Base-by-base conservation (phyloP, 768 basidiomycete genomes). In the Tulasnella sp. region DNA sequence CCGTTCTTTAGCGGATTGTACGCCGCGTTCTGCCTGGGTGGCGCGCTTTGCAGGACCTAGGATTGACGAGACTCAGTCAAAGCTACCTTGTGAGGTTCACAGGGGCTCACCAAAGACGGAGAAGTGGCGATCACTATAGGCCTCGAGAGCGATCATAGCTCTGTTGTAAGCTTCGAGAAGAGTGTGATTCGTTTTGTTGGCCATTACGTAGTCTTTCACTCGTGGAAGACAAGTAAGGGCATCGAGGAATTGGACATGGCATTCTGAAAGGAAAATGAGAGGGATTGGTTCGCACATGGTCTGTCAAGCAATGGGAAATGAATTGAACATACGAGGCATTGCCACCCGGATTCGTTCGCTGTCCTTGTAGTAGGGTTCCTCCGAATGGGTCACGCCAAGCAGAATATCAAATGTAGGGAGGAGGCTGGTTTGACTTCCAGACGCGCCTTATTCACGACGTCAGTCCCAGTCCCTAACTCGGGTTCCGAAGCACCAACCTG, bases 161-260 rank as follows among this genome's bases (percentile, higher is more conserved):
- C 31, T 64, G 16, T 50, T 77, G 54, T 77, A 77, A 54, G 58
- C 50, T 40, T 50, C 37, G 22, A 24, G 20, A 12, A 77, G 50
- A 14, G 24, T 24, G 3, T 77, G n/a, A 44, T 77, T 58, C 22
- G 44, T 77, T 28, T 48, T 40, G 40, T 64, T 64, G 3, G 50
- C 46, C 31, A n/a, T 22, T 9, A 77, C n/a, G 28, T 77, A 77
- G 58, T 64, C 58, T 41, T 60, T 50, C 22, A 77, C 48, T 58
- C 41, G 31, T n/a, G 76, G 76, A 24, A 77, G 54, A 14, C 48
- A 50, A 28, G 76, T 28, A 14, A 77, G 44, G 1, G 76, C n/a
- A 11, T 77, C 76, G 31, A 77, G 44, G 76, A 77, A 77, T 31
- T 60, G 48, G 40, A 58, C 76, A 34, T 77, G 76, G 37, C 41